Percentiles rank a stretch among this genome's conserved stretches.
These are phyloP conservation scores for Ophiostoma sp. DNA, from an alignment of 2,329 filamentous ascomycete species.

Conservation along the genomic window DNA sequence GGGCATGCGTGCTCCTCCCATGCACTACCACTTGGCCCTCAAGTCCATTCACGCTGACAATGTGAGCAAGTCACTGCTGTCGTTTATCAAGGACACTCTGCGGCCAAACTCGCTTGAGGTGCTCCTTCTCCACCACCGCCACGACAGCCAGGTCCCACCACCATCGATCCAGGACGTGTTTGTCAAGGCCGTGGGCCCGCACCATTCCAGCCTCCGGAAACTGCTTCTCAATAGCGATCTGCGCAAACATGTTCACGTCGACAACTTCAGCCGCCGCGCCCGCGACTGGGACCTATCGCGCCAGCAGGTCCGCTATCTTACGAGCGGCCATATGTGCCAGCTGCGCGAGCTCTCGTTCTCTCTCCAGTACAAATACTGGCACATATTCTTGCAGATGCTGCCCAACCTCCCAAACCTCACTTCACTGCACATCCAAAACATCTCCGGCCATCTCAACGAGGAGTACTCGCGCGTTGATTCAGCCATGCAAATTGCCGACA, in stretches of 20 bases:
- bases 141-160: constrained; percentile 47
- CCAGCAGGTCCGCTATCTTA: constrained; percentile 66
- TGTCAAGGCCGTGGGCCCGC: constrained; percentile 62
- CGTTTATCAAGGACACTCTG: constrained; percentile 70
- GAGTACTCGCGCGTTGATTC: constrained; percentile 59
- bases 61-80: constrained; percentile 62
- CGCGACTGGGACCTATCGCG: constrained; percentile 64
- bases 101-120: constrained; percentile 75
- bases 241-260: constrained; percentile 37
- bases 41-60: constrained; percentile 72
- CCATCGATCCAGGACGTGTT: constrained; percentile 63
- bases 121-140: constrained; percentile 67
- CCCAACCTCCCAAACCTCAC: constrained; percentile 65
- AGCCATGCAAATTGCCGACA: constrained; percentile 70
- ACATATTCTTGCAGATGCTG: constrained; percentile 70
- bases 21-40: constrained; percentile 58
- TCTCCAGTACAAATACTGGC: constrained; percentile 73
- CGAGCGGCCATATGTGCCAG: constrained; percentile 67
- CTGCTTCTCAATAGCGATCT: constrained; percentile 68
- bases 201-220: constrained; percentile 64
- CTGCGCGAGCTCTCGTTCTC: constrained; percentile 67
- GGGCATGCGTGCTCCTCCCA: constrained; percentile 28
- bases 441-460: constrained; percentile 26
- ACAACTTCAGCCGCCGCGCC: constrained; percentile 45
- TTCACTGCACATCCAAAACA: constrained; percentile 36